These are phyloP conservation scores for Phyllosticta citribraziliensis DNA, from an alignment of 2,329 filamentous ascomycete genomes.

Conservation along the genomic window DNA sequence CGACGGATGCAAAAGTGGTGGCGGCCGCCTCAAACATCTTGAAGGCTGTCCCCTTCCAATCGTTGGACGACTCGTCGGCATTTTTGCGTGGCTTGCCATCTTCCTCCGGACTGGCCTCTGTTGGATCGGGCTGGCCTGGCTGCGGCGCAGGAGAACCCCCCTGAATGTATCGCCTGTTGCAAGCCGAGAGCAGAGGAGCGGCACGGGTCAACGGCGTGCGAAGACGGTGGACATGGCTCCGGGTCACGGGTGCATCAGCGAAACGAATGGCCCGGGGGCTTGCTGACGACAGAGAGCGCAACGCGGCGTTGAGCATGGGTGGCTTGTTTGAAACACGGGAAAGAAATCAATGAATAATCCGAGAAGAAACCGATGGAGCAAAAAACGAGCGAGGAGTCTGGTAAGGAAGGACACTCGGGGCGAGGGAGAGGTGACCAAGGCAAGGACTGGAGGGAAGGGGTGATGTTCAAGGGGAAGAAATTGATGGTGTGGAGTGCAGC, in stretches of 20 bases:
- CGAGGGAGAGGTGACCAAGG: constrained; percentile 10
- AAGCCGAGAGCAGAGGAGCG: not conserved
- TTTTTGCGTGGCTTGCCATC: not conserved
- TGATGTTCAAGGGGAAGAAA: not conserved
- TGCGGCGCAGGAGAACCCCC: constrained; percentile 10
- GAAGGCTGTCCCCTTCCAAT: constrained; percentile 33
- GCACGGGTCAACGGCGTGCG: not conserved
- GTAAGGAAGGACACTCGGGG: constrained; percentile 10
- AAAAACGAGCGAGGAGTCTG: constrained; percentile 11
- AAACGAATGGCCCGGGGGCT: not conserved
- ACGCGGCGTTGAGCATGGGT: not conserved
- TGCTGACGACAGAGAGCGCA: not conserved
- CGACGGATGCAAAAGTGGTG: constrained; percentile 42
- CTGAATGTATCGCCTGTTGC: not conserved
- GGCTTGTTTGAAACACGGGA: constrained; percentile 1
- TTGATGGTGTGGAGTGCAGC: not conserved
- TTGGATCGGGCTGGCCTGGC: constrained; percentile 7
- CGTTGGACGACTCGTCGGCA: constrained; percentile 1
- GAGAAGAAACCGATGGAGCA: constrained; percentile 10
- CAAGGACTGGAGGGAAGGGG: not conserved
- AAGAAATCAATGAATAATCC: constrained; percentile 1
- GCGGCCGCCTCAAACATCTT: constrained; percentile 44
- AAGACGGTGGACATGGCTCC: not conserved
- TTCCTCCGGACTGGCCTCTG: not conserved
- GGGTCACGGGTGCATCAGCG: not conserved